These are phyloP conservation scores for Austroboletus olivaceoglutinosus DNA, from an alignment of 1,284 basidiomycete species.

Conservation along the genomic window DNA sequence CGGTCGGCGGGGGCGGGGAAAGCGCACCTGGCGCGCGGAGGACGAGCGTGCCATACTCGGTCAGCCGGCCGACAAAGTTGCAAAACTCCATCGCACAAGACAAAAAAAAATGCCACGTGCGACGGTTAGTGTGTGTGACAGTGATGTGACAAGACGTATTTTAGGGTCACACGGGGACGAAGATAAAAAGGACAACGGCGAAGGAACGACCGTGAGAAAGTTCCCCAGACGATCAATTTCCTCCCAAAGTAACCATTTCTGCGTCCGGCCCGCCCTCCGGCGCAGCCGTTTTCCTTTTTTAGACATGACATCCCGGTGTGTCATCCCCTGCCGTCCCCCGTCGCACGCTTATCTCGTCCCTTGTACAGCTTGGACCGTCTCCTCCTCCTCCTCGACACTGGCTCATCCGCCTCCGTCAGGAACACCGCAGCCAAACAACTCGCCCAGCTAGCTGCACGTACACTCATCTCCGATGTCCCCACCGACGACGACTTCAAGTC, in stretches of 20 bases:
- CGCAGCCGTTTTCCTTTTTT: slow-evolving; percentile 37
- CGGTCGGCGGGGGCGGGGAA: background rate
- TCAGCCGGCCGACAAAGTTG: background rate
- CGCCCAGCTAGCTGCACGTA: slow-evolving; percentile 83
- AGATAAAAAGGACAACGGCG: slow-evolving; percentile 40
- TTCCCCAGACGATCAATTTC: slow-evolving; percentile 42
- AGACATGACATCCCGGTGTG: slow-evolving; percentile 69
- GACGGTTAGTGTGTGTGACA: slow-evolving; percentile 22
- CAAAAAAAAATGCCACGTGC: slow-evolving; percentile 7
- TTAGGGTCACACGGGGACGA: slow-evolving; percentile 31
- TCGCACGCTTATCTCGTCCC: slow-evolving; percentile 7
- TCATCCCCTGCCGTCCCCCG: background rate
- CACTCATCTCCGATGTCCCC: slow-evolving; percentile 76
- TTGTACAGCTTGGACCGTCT: slow-evolving; percentile 80
- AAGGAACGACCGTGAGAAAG: slow-evolving; percentile 37
- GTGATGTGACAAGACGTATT: slow-evolving; percentile 24
- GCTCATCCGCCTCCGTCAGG: slow-evolving; percentile 82
- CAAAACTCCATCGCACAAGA: background rate
- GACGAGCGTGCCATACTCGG: slow-evolving; percentile 17
- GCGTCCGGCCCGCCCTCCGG: slow-evolving; percentile 41
- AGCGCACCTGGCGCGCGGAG: slow-evolving; percentile 2
- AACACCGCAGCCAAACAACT: slow-evolving; percentile 91
- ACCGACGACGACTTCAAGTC: slow-evolving; percentile 78
- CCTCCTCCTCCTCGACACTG: slow-evolving; percentile 87
- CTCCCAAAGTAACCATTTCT: slow-evolving; percentile 36